Evolutionary conservation across 257 asterid genomes (phyloP), one percentile per base, ranked within the genome.

Genomic region (Plantago elongata): DNA sequence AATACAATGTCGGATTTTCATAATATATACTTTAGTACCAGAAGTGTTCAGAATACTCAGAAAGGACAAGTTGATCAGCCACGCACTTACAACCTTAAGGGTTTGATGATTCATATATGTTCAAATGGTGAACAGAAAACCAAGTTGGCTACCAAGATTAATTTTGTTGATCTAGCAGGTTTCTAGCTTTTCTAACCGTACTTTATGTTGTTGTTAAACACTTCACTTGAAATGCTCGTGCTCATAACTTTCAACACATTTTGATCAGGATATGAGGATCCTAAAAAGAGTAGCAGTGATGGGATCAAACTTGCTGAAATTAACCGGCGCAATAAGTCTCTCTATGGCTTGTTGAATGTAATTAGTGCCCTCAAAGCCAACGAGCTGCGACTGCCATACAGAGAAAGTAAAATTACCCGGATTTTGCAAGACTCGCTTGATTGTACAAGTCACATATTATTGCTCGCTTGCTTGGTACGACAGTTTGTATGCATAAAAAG

Each of bases 121-220:
- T 75, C 87, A 54, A 60, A 62, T 45, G 73, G 83, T 54, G 65
- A 60, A 64, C 49, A 58, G 65, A 78, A 63, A 61, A 10, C 55
- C 71, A 86, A 75, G 74, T 17, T 57, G 60, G 70, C 45, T 9
- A 82, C 69, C 62, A 83, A 82, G 86, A 84, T 92, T 67, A 83
- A 81, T 70, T 92, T 92, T 67, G 85, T 92, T 71, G 97, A 92
- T 72, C 75, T 92, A 75, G 90, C 97, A 75, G 98, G 98, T 92
- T 57, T 45, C 13, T 47, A 12, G 55, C 38, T 48, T 30, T 16
- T 45, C 14, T 14, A 57, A 14, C 6, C 48, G 9, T 60, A 51
- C 11, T 55, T 38, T 57, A 13, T 57, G 47, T 50, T 38, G 30
- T 3, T 34, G 37, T 14, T 63, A n/a, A 56, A 13, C 27, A 38